A percentile compares a stretch with the other conserved stretches of the same genome.
phyloP scores from a whole-genome alignment of 768 basidiomycete genomes.

The Sistotremastrum niveocremeum region DNA sequence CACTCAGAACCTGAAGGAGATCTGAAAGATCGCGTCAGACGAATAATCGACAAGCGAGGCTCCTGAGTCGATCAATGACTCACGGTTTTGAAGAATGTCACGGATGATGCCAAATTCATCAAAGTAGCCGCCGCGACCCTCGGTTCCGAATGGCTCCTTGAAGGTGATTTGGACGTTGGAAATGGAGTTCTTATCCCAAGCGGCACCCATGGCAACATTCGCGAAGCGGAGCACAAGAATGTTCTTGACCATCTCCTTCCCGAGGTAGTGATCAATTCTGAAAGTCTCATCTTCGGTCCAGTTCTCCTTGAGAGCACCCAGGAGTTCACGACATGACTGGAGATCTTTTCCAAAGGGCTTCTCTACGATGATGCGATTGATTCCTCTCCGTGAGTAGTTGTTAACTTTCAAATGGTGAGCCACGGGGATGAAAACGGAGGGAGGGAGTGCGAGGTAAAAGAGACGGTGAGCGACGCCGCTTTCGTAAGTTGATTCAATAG shows the following conservation, averaged over 20 bases:
- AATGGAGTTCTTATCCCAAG: slow-evolving; percentile 94
- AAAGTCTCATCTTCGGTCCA: slow-evolving; percentile 98
- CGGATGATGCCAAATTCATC: slow-evolving; percentile 99
- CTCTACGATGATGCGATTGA: slow-evolving; percentile 92
- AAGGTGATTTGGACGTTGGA: slow-evolving; percentile 98
- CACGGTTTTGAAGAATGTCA: slow-evolving; percentile 95
- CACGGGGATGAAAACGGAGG: slow-evolving; percentile 90
- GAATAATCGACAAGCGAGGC: not conserved
- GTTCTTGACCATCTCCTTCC: slow-evolving; percentile 99
- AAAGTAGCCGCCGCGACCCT: slow-evolving; percentile 99
- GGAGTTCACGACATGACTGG: slow-evolving; percentile 66
- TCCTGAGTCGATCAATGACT: slow-evolving; percentile 20
- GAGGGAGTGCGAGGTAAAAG: slow-evolving; percentile 95
- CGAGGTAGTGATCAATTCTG: slow-evolving; percentile 98
- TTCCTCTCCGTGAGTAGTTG: slow-evolving; percentile 59
- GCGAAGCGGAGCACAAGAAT: slow-evolving; percentile 91
- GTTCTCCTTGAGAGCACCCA: slow-evolving; percentile 64
- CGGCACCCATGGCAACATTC: slow-evolving; percentile 76
- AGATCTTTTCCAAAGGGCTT: slow-evolving; percentile 98
- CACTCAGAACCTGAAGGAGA: slow-evolving; percentile 84
- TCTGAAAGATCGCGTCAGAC: slow-evolving; percentile 33
- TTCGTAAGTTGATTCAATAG: slow-evolving; percentile 60
- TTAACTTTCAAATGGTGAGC: slow-evolving; percentile 69
- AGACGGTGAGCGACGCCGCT: slow-evolving; percentile 62
- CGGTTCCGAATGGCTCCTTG: slow-evolving; percentile 98